Percentiles rank a stretch among this genome's conserved stretches.
These are phyloP conservation scores for Lipomyces kockii DNA, from an alignment of 805 yeast genomes.

Conservation along the genomic window DNA sequence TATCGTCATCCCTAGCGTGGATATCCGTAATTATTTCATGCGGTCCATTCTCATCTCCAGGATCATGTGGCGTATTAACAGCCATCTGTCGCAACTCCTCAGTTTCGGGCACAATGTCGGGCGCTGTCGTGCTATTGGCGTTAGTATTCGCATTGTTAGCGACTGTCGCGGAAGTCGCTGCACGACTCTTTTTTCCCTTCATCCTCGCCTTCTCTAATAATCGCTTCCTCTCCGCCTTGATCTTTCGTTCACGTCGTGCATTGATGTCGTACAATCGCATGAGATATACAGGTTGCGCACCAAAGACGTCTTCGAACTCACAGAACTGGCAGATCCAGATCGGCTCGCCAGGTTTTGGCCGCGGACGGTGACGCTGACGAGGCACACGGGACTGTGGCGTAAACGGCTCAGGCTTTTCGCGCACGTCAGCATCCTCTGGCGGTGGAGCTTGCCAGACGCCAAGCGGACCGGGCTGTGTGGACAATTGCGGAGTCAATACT, in stretches of 20 bases:
- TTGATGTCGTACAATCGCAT: conserved; percentile 29
- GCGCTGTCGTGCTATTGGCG: neutral
- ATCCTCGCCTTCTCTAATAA: conserved; percentile 36
- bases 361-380: conserved; percentile 26
- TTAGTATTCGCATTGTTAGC: conserved; percentile 1
- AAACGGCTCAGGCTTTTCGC: neutral
- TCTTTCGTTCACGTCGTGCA: conserved; percentile 33
- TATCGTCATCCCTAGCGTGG: conserved; percentile 3
- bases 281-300: conserved; percentile 34
- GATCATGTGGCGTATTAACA: conserved; percentile 1
- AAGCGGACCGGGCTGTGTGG: neutral
- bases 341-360: conserved; percentile 31
- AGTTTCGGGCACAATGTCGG: neutral
- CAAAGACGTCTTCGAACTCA: conserved; percentile 37
- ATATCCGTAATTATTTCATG: conserved; percentile 5
- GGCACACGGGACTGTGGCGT: conserved; percentile 7
- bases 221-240: conserved; percentile 31
- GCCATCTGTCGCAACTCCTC: neutral
- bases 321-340: conserved; percentile 40
- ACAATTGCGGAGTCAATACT: neutral
- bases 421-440: neutral
- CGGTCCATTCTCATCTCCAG: neutral
- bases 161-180: conserved; percentile 11
- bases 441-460: neutral
- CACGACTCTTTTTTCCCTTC: conserved; percentile 31